Evolutionary conservation across 495 filamentous ascomycete species (phyloP), one percentile per base, ranked within the genome.

Genomic region (Penicillium waksmanii): DNA sequence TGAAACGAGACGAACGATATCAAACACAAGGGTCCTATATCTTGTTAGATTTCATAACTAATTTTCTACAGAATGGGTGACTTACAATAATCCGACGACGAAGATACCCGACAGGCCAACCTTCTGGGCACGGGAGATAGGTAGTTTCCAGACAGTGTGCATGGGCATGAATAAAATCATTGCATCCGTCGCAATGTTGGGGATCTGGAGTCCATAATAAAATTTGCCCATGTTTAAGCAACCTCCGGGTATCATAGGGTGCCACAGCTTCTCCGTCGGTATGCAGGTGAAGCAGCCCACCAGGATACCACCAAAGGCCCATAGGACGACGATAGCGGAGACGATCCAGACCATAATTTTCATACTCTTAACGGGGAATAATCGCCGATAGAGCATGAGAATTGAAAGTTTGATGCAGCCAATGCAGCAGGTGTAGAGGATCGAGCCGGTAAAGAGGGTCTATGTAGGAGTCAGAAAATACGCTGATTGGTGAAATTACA

Each of bases 151-250:
- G 18, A 85, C 66, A 8, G 72, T 72, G 9, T 80, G 80, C 43
- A 86, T 69, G 0, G 85, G 84, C 43, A 85, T 77, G 0, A 81
- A 27, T 18, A 83, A 67, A 9, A 83, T 72, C 8, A 72, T 65
- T 12, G 73, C 64, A 62, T 81, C 79, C 0, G 74, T 73, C 0
- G 72, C 46, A 21, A 82, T 76, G 38, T 83, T 82, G 10, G 76
- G 73, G 6, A 78, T 66, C 23, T 77, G 70, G 33, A 71, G 69
- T 0, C 69, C 73, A 8, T 79, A 70, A 46, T 74, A 76, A 53
- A 69, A 74, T 31, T 50, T 60, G 19, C 58, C 63, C 3, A 66
- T 48, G 47, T 77, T 64, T 42, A 80, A 65, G 48, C 74, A 80
- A 3, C 58, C 56, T 23, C 72, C 69, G 2, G 57, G 44, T 9